Evolutionary conservation across 148 eudicot genomes (phyloP).

Genomic region (Rhododendron vialii): DNA sequence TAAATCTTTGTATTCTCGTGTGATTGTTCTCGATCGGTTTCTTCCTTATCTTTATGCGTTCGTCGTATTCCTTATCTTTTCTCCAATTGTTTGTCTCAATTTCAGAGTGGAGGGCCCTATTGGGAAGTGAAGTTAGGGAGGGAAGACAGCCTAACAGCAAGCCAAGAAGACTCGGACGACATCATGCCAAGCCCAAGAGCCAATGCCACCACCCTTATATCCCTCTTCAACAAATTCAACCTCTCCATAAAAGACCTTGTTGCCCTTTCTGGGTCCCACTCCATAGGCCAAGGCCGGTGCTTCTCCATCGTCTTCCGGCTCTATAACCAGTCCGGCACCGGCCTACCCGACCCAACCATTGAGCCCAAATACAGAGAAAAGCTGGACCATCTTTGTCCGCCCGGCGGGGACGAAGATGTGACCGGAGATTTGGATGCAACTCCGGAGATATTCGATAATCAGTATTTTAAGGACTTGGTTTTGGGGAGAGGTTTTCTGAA

Average conservation of each 20-base stretch:
- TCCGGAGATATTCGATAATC: slow-evolving; percentile 65
- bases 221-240: slow-evolving; percentile 54
- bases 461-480: slow-evolving; percentile 75
- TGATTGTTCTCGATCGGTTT: not conserved
- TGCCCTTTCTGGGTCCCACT: slow-evolving; percentile 92
- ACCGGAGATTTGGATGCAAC: slow-evolving; percentile 78
- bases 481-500: slow-evolving; percentile 70
- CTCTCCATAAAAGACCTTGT: slow-evolving; percentile 68
- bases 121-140: slow-evolving; percentile 93
- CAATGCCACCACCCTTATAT: slow-evolving; percentile 50
- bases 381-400: slow-evolving; percentile 63
- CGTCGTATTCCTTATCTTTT: not conserved
- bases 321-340: slow-evolving; percentile 87
- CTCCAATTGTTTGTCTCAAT: not conserved
- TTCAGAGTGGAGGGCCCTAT: slow-evolving; percentile 85
- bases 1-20: too few relatives aligned
- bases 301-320: slow-evolving; percentile 73
- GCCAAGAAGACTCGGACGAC: slow-evolving; percentile 66
- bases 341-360: slow-evolving; percentile 71
- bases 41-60: not conserved
- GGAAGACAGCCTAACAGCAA: slow-evolving; percentile 73
- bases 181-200: slow-evolving; percentile 98
- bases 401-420: slow-evolving; percentile 57
- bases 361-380: slow-evolving; percentile 47
- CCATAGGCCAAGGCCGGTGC: slow-evolving; percentile 82